These are phyloP conservation scores for Dactylellina cionopaga DNA, from an alignment of 2,329 filamentous ascomycete species.

Conservation along the genomic window DNA sequence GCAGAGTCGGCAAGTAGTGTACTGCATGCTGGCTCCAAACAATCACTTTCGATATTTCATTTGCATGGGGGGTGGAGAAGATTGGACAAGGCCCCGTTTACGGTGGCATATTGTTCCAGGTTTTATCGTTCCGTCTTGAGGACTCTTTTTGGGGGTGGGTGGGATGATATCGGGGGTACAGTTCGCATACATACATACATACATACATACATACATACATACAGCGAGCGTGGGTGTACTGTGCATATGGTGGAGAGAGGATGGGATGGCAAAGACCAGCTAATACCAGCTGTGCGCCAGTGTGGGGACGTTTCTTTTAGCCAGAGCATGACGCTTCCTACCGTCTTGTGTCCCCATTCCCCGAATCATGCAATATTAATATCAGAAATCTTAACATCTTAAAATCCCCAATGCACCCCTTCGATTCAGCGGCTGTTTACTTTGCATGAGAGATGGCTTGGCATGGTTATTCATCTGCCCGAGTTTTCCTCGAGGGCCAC, in stretches of 20 bases:
- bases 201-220: background rate
- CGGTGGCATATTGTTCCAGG: conserved; percentile 16
- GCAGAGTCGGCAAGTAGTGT: conserved; percentile 29
- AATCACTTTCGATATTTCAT: conserved; percentile 7
- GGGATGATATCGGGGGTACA: conserved; percentile 20
- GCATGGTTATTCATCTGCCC: background rate
- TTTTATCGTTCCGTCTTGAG: conserved; percentile 41
- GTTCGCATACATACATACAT: background rate
- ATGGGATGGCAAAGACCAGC: conserved; percentile 32
- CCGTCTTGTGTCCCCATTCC: conserved; percentile 49
- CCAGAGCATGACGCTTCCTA: conserved; percentile 42
- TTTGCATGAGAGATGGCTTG: conserved; percentile 26
- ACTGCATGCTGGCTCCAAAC: conserved; percentile 14
- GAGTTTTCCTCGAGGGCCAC: background rate
- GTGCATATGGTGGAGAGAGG: conserved; percentile 11
- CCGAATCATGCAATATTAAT: conserved; percentile 50
- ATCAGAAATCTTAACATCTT: conserved; percentile 41
- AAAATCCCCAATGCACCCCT: conserved; percentile 19
- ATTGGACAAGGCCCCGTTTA: conserved; percentile 13
- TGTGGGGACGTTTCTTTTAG: conserved; percentile 36
- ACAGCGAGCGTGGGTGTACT: conserved; percentile 14
- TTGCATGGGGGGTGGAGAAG: conserved; percentile 9
- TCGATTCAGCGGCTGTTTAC: conserved; percentile 49
- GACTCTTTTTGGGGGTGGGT: conserved; percentile 17
- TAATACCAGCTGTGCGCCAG: conserved; percentile 21